phyloP scores from a whole-genome alignment of 1,139 yeast genomes.

The Kluyveromyces marxianus region DNA sequence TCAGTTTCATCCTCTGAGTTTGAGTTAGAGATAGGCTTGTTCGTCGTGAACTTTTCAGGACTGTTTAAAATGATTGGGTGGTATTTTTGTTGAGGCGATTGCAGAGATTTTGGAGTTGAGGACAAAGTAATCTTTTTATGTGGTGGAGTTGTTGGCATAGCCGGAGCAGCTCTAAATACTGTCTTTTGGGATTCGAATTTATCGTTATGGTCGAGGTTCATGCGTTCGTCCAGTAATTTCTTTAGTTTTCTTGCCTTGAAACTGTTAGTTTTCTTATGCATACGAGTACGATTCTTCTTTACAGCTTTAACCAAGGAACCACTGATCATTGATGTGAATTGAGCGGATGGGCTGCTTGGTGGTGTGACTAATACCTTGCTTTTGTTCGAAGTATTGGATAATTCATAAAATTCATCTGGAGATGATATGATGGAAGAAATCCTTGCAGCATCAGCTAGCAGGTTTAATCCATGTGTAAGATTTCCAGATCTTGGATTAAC shows the following conservation, averaged over 20 bases:
- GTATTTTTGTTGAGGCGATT: neutral
- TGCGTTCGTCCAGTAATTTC: conserved; percentile 26
- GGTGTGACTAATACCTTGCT: conserved; percentile 22
- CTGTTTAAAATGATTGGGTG: neutral
- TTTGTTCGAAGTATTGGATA: conserved; percentile 15
- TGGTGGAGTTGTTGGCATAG: conserved; percentile 7
- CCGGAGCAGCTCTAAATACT: conserved; percentile 2
- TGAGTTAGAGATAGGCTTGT: neutral
- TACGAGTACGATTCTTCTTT: conserved; percentile 7
- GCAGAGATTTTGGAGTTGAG: neutral
- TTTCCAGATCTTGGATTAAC: conserved; percentile 8
- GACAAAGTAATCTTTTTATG: conserved; percentile 1
- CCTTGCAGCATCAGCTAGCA: conserved; percentile 11
- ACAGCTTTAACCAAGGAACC: conserved; percentile 19
- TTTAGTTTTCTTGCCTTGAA: conserved; percentile 31
- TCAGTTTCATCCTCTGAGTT: conserved; percentile 5
- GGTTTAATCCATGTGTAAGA: conserved; percentile 6
- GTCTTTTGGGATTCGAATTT: conserved; percentile 17
- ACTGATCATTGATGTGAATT: conserved; percentile 22
- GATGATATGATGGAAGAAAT: conserved; percentile 20
- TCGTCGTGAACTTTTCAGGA: neutral
- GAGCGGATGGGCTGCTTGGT: conserved; percentile 26
- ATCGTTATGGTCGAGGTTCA: conserved; percentile 17
- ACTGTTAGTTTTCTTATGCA: conserved; percentile 31
- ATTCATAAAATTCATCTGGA: conserved; percentile 20